These are phyloP conservation scores for Epichloe sylvatica DNA, from an alignment of 2,329 filamentous ascomycete species.

Conservation along the genomic window DNA sequence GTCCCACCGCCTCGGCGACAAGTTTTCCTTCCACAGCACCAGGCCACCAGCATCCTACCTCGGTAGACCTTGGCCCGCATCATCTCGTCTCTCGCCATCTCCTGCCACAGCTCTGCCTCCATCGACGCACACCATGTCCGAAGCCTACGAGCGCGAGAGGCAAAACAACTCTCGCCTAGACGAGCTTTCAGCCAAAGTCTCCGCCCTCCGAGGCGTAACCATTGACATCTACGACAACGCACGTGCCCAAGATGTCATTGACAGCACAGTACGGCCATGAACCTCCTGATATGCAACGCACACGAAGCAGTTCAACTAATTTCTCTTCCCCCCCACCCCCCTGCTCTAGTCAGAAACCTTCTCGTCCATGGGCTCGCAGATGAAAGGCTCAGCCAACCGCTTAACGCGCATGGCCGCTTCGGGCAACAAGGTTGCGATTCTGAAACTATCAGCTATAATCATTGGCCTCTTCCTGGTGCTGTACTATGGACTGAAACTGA, in stretches of 20 bases:
- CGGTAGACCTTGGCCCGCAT: background rate
- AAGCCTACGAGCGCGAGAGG: slow-evolving; percentile 64
- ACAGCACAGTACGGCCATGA: slow-evolving; percentile 54
- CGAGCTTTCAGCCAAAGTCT: slow-evolving; percentile 81
- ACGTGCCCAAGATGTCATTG: slow-evolving; percentile 72
- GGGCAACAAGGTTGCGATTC: slow-evolving; percentile 79
- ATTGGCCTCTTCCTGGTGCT: slow-evolving; percentile 58
- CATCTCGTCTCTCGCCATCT: background rate
- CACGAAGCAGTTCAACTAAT: background rate
- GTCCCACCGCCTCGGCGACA: background rate
- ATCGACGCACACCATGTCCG: slow-evolving; percentile 40
- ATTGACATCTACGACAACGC: slow-evolving; percentile 98
- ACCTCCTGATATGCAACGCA: background rate
- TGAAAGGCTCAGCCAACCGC: slow-evolving; percentile 72
- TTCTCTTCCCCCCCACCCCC: background rate
- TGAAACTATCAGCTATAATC: slow-evolving; percentile 79
- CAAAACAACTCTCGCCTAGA: slow-evolving; percentile 94
- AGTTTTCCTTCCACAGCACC: background rate
- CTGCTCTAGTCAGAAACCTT: slow-evolving; percentile 65
- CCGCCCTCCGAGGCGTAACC: slow-evolving; percentile 81
- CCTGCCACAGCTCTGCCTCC: background rate
- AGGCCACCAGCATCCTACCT: background rate
- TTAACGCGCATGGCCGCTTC: slow-evolving; percentile 80
- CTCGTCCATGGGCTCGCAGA: slow-evolving; percentile 65
- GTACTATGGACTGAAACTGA: slow-evolving; percentile 56